phyloP scores from a whole-genome alignment of 768 basidiomycete species.

The Mycena amicta region DNA sequence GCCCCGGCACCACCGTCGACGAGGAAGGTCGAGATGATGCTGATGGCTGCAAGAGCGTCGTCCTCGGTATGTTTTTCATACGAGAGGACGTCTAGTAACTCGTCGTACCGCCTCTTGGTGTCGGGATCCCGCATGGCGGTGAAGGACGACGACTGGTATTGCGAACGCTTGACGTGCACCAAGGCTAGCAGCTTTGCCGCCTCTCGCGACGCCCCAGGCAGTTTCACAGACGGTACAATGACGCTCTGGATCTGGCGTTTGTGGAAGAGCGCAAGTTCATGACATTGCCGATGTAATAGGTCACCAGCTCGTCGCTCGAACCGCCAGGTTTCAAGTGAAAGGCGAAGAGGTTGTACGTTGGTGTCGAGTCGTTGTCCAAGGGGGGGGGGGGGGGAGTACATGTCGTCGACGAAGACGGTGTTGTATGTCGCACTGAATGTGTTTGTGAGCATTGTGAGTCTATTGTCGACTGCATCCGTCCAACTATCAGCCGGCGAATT shows the following conservation, averaged over 20 bases:
- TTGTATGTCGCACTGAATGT: conserved; percentile 32
- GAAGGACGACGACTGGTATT: conserved; percentile 21
- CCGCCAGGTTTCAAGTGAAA: conserved; percentile 2
- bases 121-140: conserved; percentile 29
- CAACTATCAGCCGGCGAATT: too few species aligned
- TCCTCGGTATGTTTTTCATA: conserved; percentile 47
- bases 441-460: too few species aligned
- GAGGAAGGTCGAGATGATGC: conserved; percentile 74
- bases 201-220: conserved; percentile 48
- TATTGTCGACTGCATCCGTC: too few species aligned
- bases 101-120: conserved; percentile 27
- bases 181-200: conserved; percentile 66
- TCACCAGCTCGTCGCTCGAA: conserved; percentile 30
- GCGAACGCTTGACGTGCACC: conserved; percentile 48
- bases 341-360: neutral
- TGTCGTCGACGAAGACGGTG: neutral
- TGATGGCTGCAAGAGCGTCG: conserved; percentile 79
- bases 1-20: conserved; percentile 75
- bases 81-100: conserved; percentile 28
- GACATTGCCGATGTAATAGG: conserved; percentile 62
- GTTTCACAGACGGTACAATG: conserved; percentile 55
- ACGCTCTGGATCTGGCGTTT: conserved; percentile 43
- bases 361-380: neutral
- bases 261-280: conserved; percentile 76
- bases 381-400: neutral